Percentiles rank a stretch among this genome's conserved stretches.
Conservation (phyloP, 345 rosid genomes). For the Eucalyptus fibrosa region DNA sequence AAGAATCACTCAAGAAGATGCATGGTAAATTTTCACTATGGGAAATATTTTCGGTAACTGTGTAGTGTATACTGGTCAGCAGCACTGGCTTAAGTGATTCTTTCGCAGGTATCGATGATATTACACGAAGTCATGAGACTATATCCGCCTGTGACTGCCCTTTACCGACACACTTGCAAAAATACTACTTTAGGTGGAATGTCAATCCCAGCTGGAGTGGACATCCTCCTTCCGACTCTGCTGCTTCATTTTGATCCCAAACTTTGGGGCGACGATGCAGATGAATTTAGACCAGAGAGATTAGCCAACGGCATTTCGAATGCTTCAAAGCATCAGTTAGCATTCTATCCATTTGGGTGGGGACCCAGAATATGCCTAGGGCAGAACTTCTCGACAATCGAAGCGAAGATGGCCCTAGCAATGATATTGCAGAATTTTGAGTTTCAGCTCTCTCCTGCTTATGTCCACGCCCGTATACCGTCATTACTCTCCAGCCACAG, state of each 20-base stretch:
- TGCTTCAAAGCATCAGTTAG: constrained; percentile 4
- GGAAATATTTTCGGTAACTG: background rate
- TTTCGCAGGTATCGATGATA: constrained; percentile 13
- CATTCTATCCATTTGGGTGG: constrained; percentile 22
- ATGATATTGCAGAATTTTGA: constrained; percentile 31
- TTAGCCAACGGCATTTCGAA: constrained; percentile 22
- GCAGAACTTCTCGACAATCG: constrained; percentile 28
- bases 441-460: constrained; percentile 35
- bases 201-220: constrained; percentile 6
- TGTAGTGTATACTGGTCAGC: background rate
- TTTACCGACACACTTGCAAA: background rate
- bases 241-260: constrained; percentile 12
- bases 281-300: constrained; percentile 15
- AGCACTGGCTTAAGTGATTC: background rate
- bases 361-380: constrained; percentile 21
- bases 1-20: constrained; percentile 8
- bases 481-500: constrained; percentile 38
- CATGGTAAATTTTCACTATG: background rate
- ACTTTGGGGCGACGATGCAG: constrained; percentile 21
- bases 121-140: constrained; percentile 24
- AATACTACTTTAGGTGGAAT: constrained; percentile 11
- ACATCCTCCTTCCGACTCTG: constrained; percentile 1
- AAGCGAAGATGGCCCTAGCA: constrained; percentile 38
- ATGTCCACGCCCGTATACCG: constrained; percentile 31
- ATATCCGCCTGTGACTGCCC: constrained; percentile 6